phyloP scores from a whole-genome alignment of 2,329 filamentous ascomycete genomes.

The Cyphellophora europaea region DNA sequence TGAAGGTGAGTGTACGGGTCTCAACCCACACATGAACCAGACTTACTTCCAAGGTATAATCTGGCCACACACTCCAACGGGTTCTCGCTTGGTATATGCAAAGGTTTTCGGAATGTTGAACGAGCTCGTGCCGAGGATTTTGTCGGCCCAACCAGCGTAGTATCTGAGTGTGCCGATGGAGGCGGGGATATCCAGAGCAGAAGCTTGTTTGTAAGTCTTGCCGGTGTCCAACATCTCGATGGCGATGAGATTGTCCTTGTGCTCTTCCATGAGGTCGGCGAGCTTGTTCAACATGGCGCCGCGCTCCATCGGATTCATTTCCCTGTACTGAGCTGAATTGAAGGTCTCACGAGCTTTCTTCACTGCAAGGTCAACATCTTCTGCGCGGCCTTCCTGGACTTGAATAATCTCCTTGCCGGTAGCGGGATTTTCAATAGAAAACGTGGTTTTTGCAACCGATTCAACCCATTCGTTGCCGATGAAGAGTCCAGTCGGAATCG shows the following conservation, averaged over 20 bases:
- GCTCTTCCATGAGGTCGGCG: conserved; percentile 24
- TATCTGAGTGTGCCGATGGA: conserved; percentile 67
- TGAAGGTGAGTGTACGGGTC: neutral
- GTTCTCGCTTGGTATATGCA: conserved; percentile 71
- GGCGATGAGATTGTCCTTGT: conserved; percentile 17
- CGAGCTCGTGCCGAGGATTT: conserved; percentile 81
- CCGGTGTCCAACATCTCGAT: conserved; percentile 25
- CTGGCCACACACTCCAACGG: conserved; percentile 68
- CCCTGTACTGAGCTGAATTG: conserved; percentile 19
- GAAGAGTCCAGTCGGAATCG: conserved; percentile 22
- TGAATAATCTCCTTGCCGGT: conserved; percentile 21
- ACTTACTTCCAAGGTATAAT: conserved; percentile 88
- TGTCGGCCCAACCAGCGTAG: conserved; percentile 86
- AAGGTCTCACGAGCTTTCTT: conserved; percentile 24
- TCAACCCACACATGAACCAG: conserved; percentile 50
- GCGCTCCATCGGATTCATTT: conserved; percentile 16
- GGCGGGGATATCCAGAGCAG: conserved; percentile 61
- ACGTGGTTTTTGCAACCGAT: conserved; percentile 24
- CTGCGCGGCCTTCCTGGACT: conserved; percentile 22
- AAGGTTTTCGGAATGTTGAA: conserved; percentile 64
- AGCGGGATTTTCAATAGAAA: conserved; percentile 25
- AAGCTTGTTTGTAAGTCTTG: conserved; percentile 33
- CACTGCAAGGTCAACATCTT: conserved; percentile 28
- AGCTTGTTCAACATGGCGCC: conserved; percentile 31
- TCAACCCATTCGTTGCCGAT: conserved; percentile 35